Evolutionary conservation across 2,329 filamentous ascomycete species (phyloP), one percentile per base, ranked within the genome.

Genomic region (Aciculosporium take): DNA sequence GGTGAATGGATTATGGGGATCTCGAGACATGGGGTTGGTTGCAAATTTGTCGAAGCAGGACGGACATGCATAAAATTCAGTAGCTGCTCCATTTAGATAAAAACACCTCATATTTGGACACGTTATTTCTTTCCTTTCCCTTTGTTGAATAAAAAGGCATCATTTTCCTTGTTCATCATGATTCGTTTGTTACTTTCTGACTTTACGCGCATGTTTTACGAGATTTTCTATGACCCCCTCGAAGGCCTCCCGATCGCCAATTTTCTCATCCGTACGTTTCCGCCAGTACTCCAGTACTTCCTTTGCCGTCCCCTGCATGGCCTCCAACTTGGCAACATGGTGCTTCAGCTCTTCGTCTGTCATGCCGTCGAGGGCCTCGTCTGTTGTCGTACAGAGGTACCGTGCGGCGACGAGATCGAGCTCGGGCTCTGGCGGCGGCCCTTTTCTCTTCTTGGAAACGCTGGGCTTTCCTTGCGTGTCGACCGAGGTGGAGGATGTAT

Each of bases 221-320:
- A 96, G 62, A 59, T 94, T 95, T 64, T 94, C 89, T 70, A 96
- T 95, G 13, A 96, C 89, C 1, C 86, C 87, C 58, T 96, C 89
- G 58, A 95, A 91, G 3, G 87, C 85, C 57, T 95, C 89, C 51
- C 91, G 81, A 56, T 96, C 89, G 31, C 84, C 84, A 48, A 94
- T 66, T 53, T 89, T 85, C 51, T 87, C 86, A 56, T 94, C 88
- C 40, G 83, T 81, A 52, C 79, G 69, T 65, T 84, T 84, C 51
- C 84, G 73, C 89, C 89, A 96, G 57, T 89, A 94, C 49, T 86
- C 83, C 40, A 95, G 66, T 30, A 88, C 78, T 45, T 84, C 76
- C 42, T 80, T 82, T 3, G 86, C 85, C 18, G 73, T 69, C n/a
- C 67, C 69, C 45, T 84, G 78, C 60, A 88, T 68, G 9, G 71